These are phyloP conservation scores for Schizonepeta tenuifolia DNA, from an alignment of 257 asterid species.

Conservation along the genomic window DNA sequence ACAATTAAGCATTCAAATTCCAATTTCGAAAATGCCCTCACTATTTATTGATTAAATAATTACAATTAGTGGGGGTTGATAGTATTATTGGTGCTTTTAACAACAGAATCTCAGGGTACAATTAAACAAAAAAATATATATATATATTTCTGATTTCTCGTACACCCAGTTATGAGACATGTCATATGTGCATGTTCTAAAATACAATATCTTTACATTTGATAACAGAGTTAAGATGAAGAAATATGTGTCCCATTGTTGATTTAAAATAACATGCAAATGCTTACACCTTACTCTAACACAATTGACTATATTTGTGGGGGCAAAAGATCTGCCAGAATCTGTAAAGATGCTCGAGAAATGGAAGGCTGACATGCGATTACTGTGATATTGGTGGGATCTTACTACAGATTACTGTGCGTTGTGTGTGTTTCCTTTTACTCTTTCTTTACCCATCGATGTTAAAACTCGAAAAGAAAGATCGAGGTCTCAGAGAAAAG, in stretches of 20 bases:
- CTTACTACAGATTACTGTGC: constrained; percentile 18
- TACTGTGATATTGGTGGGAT: constrained; percentile 17
- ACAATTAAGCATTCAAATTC: constrained; percentile 32
- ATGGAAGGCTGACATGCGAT: constrained; percentile 44
- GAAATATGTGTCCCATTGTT: constrained; percentile 18
- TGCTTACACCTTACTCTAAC: constrained; percentile 38
- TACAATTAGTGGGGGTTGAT: constrained; percentile 34
- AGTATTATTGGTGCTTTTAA: constrained; percentile 29
- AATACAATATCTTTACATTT: constrained; percentile 26
- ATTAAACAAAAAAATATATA: constrained; percentile 25
- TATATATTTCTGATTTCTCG: constrained; percentile 44
- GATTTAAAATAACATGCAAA: constrained; percentile 27
- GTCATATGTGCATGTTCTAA: constrained; percentile 12
- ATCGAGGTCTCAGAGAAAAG: neutral
- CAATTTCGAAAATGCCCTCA: constrained; percentile 46
- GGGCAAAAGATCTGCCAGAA: constrained; percentile 56
- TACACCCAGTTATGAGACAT: constrained; percentile 45
- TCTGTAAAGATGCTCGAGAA: constrained; percentile 51
- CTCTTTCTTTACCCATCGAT: neutral
- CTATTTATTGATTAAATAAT: constrained; percentile 17
- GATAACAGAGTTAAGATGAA: neutral
- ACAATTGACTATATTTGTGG: constrained; percentile 44
- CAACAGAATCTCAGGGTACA: constrained; percentile 22
- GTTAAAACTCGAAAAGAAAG: constrained; percentile 12
- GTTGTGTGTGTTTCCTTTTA: neutral